These are phyloP conservation scores for Chrysoporthe deuterocubensis DNA, from an alignment of 2,329 filamentous ascomycete species.

Conservation along the genomic window DNA sequence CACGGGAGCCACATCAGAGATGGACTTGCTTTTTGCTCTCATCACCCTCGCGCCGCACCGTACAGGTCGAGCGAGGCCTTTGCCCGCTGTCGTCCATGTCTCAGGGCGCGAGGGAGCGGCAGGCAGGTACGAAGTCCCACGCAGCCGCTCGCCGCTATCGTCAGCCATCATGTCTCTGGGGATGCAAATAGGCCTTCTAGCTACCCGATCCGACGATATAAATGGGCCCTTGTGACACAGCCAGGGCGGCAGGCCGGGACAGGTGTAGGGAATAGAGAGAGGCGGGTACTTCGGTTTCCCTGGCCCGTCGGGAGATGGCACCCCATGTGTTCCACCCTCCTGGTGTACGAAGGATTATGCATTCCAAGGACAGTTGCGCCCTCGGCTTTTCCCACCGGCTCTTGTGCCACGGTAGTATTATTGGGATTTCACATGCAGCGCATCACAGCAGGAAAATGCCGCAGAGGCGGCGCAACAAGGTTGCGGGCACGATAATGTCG, in stretches of 20 bases:
- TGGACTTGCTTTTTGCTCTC: no score
- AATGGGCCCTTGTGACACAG: no score
- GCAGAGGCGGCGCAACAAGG: constrained; percentile 9
- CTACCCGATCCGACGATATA: no score
- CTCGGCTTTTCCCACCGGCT: constrained; percentile 5
- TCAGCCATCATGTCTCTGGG: background rate
- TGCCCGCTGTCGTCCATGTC: background rate
- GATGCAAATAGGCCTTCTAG: background rate
- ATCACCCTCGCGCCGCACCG: background rate
- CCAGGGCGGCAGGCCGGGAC: no score
- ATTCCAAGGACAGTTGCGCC: background rate
- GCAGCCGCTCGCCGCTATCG: background rate
- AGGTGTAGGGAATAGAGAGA: no score
- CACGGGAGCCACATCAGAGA: background rate
- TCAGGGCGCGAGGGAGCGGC: background rate
- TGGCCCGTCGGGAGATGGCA: background rate
- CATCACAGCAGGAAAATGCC: constrained; percentile 15
- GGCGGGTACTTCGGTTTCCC: background rate
- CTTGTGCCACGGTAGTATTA: constrained; percentile 4
- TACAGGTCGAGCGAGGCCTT: background rate
- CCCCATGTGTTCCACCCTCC: background rate
- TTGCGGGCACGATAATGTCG: constrained; percentile 14
- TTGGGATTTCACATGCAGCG: constrained; percentile 14
- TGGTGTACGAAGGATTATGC: background rate
- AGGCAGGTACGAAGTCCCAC: background rate